Conservation (phyloP, 129 eudicot genomes). For the Tagetes patula region DNA sequence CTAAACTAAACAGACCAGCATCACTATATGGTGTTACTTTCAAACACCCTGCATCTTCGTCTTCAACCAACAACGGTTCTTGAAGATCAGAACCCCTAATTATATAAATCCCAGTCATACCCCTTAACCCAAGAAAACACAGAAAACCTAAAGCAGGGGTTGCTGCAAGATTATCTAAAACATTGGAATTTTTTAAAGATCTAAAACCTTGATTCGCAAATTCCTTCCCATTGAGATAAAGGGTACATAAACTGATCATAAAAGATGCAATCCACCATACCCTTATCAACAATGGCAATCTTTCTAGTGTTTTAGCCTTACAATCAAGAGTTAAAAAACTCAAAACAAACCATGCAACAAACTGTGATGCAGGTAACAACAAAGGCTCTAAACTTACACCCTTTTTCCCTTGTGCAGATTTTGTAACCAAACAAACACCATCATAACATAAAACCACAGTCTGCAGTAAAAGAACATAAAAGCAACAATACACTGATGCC, state of each 20-base stretch:
- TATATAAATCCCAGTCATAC: slow-evolving; percentile 60
- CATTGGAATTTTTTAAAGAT: slow-evolving; percentile 51
- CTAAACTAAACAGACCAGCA: slow-evolving; percentile 74
- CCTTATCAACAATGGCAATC: slow-evolving; percentile 57
- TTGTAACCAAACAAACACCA: slow-evolving; percentile 48
- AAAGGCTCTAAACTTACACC: slow-evolving; percentile 42
- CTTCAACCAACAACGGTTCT: slow-evolving; percentile 73
- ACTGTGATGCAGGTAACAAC: slow-evolving; percentile 65
- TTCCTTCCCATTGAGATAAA: slow-evolving; percentile 59
- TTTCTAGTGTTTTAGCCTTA: slow-evolving; percentile 56
- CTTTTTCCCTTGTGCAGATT: slow-evolving; percentile 40
- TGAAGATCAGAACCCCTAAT: slow-evolving; percentile 61
- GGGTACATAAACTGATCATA: slow-evolving; percentile 42
- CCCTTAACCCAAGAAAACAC: slow-evolving; percentile 64
- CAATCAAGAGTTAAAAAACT: slow-evolving; percentile 53
- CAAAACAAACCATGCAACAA: slow-evolving; percentile 71
- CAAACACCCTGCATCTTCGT: slow-evolving; percentile 74
- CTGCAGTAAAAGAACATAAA: slow-evolving; percentile 63
- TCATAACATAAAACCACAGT: slow-evolving; percentile 65
- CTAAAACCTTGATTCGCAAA: slow-evolving; percentile 52
- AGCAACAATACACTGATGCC: slow-evolving; percentile 64
- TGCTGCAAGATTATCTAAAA: slow-evolving; percentile 51
- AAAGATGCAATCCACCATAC: slow-evolving; percentile 78
- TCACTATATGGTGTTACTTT: slow-evolving; percentile 77
- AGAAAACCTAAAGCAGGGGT: slow-evolving; percentile 70